These are phyloP conservation scores for Quercus tomentella DNA, from an alignment of 331 rosid species.

Conservation along the genomic window DNA sequence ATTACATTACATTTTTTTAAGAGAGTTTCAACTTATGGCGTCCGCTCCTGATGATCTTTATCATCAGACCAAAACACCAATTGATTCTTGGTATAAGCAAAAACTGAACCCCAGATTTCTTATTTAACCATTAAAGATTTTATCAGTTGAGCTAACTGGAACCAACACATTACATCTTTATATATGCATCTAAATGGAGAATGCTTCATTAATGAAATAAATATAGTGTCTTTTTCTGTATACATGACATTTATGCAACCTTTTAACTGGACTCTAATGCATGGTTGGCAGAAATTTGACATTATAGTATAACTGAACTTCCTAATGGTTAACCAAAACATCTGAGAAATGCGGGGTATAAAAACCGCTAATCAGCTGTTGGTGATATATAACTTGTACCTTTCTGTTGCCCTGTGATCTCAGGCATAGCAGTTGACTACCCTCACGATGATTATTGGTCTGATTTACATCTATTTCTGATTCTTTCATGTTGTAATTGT, in stretches of 20 bases:
- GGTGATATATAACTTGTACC: not conserved
- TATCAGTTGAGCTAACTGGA: accelerated
- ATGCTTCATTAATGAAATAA: constrained; percentile 10
- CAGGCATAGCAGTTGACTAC: not conserved
- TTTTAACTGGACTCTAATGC: not conserved
- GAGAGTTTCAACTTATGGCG: accelerated
- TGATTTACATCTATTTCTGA: not conserved
- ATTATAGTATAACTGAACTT: not conserved
- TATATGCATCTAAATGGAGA: constrained; percentile 24
- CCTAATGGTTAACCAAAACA: not conserved
- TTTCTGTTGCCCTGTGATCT: constrained; percentile 10
- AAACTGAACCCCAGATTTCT: accelerated
- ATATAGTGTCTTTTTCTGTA: not conserved
- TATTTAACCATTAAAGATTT: no score
- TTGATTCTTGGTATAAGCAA: no score
- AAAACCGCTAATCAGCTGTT: constrained; percentile 30
- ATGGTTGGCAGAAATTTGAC: not conserved
- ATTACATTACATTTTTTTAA: not conserved
- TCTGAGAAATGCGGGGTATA: constrained; percentile 25
- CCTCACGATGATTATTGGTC: not conserved
- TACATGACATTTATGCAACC: not conserved
- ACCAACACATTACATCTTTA: not conserved
- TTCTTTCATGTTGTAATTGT: not conserved
- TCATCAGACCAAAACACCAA: accelerated
- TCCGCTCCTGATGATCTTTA: accelerated